Evolutionary conservation across 2,329 filamentous ascomycete species (phyloP), one percentile per base, ranked within the genome.

Genomic region (Colletotrichum navitas): DNA sequence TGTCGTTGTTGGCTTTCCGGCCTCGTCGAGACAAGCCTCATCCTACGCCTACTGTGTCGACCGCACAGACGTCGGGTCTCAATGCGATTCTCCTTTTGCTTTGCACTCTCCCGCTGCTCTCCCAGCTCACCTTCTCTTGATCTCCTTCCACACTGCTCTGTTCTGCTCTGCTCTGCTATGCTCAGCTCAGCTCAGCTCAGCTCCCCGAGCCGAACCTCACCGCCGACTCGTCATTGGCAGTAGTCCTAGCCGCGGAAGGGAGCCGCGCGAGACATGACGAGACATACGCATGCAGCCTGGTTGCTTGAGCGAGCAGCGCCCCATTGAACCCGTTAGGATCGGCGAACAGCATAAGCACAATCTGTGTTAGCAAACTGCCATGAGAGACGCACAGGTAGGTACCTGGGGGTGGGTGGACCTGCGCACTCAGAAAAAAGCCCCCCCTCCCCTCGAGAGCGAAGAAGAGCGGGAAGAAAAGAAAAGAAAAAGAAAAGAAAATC

Each of bases 11-110:
- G 74, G 70, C 71, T 71, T 16, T 63, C 61, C 56, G 63, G 71
- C 71, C 75, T 74, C 49, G 69, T 73, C 74, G 61, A 74, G 72
- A 75, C 73, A 74, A 76, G 74, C 74, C 72, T 74, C 75, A 73
- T 79, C 74, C 75, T 75, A 77, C 76, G 73, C 72, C 58, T 65
- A 73, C 76, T 76, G 75, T 76, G 74, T 79, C 32, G 49, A 61
- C 66, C 70, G 70, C 70, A 72, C 70, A 71, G 70, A 72, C 70
- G 39, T 66, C 34, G 41, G 66, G 66, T 49, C 66, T 72, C 56
- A n/a, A 51, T 68, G 65, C 52, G 36, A 63, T 45, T 58, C 36
- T 71, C 63, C 65, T 59, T 54, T 63, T 54, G 58, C 43, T 54
- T 41, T 43, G 41, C 34, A 18, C 63, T 68, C 64, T 56, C 18